Evolutionary conservation across 345 rosid species (phyloP).

Genomic region (Geranium brycei): DNA sequence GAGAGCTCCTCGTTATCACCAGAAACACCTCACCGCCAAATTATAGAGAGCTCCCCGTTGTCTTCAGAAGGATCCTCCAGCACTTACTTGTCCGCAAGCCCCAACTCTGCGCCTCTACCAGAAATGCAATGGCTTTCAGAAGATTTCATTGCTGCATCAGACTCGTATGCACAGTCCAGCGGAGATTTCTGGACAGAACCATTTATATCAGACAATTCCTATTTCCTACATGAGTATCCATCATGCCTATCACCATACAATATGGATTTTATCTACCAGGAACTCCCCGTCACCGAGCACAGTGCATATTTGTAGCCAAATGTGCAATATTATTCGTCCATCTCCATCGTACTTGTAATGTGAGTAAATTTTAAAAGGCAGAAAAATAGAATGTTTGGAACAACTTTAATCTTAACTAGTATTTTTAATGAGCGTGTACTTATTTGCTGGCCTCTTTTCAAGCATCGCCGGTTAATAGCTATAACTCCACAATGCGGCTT

Average conservation of each 20-base stretch:
- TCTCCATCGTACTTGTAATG: too few species aligned
- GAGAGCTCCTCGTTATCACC: not conserved
- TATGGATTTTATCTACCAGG: not conserved
- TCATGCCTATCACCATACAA: not conserved
- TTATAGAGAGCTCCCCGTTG: too few species aligned
- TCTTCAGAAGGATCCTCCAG: too few species aligned
- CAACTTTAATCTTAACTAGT: too few species aligned
- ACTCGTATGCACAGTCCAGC: constrained; percentile 1
- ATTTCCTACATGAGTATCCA: not conserved
- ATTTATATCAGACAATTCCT: constrained; percentile 13
- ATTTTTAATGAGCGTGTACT: too few species aligned
- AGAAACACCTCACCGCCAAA: not conserved
- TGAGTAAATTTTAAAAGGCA: too few species aligned
- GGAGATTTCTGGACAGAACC: constrained; percentile 29
- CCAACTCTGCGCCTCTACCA: not conserved
- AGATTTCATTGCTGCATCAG: not conserved
- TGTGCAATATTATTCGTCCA: too few species aligned
- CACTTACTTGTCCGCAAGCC: not conserved
- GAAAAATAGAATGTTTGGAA: too few species aligned
- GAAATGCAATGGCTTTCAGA: not conserved
- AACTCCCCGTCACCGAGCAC: not conserved
- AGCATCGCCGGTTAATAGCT: too few species aligned
- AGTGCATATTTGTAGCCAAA: not conserved
- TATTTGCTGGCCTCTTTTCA: too few species aligned
- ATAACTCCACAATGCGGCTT: too few species aligned